These are phyloP conservation scores for Metschnikowia noctiluminum DNA, from an alignment of 805 yeast genomes.

Conservation along the genomic window DNA sequence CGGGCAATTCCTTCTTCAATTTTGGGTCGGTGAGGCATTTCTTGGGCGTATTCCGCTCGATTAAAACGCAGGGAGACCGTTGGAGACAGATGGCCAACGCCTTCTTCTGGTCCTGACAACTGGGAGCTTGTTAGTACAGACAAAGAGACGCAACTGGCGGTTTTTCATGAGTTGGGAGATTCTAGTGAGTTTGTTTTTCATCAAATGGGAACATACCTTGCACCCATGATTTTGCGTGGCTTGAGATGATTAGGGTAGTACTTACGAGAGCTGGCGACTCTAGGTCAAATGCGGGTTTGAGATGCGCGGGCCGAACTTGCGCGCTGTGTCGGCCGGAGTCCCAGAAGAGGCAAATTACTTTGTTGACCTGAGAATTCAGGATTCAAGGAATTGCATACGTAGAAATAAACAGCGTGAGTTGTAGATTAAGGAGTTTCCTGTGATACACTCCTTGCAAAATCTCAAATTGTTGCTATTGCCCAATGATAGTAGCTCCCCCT, in stretches of 20 bases:
- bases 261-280: neutral
- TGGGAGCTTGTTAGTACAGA: constrained; percentile 22
- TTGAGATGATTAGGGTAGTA: too few species aligned
- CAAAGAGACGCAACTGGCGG: neutral
- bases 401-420: too few species aligned
- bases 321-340: neutral
- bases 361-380: neutral
- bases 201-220: constrained; percentile 7
- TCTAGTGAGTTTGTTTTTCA: neutral
- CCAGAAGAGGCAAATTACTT: neutral
- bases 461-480: too few species aligned
- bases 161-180: too few species aligned
- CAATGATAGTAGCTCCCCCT: too few species aligned
- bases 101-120: constrained; percentile 90
- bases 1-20: constrained; percentile 74
- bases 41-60: constrained; percentile 85
- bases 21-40: constrained; percentile 82
- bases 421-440: too few species aligned
- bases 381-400: neutral
- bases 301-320: neutral
- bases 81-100: constrained; percentile 96
- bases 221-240: constrained; percentile 4
- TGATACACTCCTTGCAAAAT: too few species aligned
- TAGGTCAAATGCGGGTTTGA: neutral
- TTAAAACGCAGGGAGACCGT: constrained; percentile 92